Base-by-base conservation (phyloP, 306 rosid genomes). In the Phaseolus lunatus region DNA sequence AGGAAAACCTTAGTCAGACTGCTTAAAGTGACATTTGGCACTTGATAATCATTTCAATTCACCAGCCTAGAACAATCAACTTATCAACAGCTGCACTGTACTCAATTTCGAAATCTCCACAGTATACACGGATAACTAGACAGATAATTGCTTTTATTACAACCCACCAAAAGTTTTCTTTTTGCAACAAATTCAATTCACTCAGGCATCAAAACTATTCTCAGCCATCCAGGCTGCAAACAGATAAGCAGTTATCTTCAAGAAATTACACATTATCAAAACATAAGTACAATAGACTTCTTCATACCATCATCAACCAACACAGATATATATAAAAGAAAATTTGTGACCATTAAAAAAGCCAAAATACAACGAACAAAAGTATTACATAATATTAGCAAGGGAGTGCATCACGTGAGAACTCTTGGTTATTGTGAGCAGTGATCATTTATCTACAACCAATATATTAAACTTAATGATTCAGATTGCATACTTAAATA, bases 1-100 rank as follows among this genome's bases (percentile, higher is more conserved):
- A 18, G 39, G 15, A 83, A 50, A 35, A 9, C n/a, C 62, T 26
- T 52, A 5, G 29, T 35, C n/a, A 50, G 43, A 43, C 58, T 5
- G 29, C 20, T 63, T 15, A 47, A 72, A 10, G 44, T 59, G 65
- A 49, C 41, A 49, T 61, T 39, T 39, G 49, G 22, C 52, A 24
- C 50, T 0, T 13, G 7, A 80, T 53, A 73, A 29, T n/a, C 45
- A 54, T 73, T 73, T 72, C 67, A 72, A 62, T 26, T 79, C 72
- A 23, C 43, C 58, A 71, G 48, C 19, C 16, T 14, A 19, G 14
- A 52, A 19, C 41, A 63, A 63, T 20, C 22, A 39, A 16, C 26
- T 65, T 3, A 54, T 10, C 43, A 50, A 47, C 59, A 47, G 35
- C 47, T 35, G 56, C 45, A 70, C 23, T 23, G 22, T 48, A 48